Percentiles rank a stretch among this genome's conserved stretches.
phyloP scores from a whole-genome alignment of 2,329 filamentous ascomycete species.

The Massarina eburnea region DNA sequence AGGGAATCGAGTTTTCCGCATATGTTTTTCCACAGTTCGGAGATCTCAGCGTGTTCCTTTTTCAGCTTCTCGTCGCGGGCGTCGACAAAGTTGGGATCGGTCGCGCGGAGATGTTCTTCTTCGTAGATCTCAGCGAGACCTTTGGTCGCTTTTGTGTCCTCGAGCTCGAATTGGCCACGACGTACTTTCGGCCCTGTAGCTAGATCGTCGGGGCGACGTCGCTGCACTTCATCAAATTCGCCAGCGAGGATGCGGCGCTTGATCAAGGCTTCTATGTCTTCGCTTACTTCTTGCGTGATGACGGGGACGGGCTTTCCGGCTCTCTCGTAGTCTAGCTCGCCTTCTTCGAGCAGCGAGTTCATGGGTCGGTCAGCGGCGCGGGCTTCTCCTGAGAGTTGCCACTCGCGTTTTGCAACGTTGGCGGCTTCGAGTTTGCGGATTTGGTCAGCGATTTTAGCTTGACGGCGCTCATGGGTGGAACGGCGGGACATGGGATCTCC shows the following conservation, averaged over 20 bases:
- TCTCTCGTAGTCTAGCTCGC: constrained; percentile 90
- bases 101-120: constrained; percentile 79
- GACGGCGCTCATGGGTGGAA: constrained; percentile 83
- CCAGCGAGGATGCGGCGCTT: constrained; percentile 87
- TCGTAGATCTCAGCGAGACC: constrained; percentile 92
- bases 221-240: constrained; percentile 89
- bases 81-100: constrained; percentile 79
- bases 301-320: constrained; percentile 93
- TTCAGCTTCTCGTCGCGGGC: constrained; percentile 78
- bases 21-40: constrained; percentile 79
- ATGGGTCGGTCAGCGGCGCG: constrained; percentile 77
- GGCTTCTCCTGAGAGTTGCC: constrained; percentile 88
- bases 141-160: constrained; percentile 85
- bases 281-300: constrained; percentile 86
- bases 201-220: constrained; percentile 74
- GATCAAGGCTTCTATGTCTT: constrained; percentile 90
- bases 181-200: constrained; percentile 62
- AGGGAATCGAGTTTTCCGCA: constrained; percentile 81
- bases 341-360: constrained; percentile 88
- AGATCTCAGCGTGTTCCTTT: constrained; percentile 81
- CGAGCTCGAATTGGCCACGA: constrained; percentile 75
- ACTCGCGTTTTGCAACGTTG: constrained; percentile 86
- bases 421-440: constrained; percentile 89
- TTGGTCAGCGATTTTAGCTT: constrained; percentile 83
- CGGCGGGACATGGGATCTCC: constrained; percentile 71